A percentile compares a stretch with the other conserved stretches of the same genome.
Evolutionary conservation across 768 basidiomycete genomes (phyloP).

Genomic region (Lentinus tigrinus): DNA sequence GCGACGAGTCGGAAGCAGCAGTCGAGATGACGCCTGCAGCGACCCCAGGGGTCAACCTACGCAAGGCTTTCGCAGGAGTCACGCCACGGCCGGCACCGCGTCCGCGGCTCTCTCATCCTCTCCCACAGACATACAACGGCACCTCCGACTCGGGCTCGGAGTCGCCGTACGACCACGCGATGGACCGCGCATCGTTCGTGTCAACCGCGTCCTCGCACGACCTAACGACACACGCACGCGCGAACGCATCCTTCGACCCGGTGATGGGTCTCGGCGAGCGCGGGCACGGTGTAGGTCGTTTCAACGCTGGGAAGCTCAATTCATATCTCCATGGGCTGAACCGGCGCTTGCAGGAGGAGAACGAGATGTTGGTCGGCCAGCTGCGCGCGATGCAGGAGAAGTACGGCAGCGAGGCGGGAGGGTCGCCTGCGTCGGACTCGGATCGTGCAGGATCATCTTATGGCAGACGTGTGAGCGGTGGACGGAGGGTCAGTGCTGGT

Average conservation of each 20-base stretch:
- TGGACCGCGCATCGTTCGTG: conserved; percentile 66
- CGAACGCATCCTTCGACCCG: conserved; percentile 88
- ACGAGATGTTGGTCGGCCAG: conserved; percentile 59
- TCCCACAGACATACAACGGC: conserved; percentile 48
- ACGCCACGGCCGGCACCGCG: conserved; percentile 55
- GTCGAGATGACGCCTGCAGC: conserved; percentile 20
- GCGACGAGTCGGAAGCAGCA: conserved; percentile 10
- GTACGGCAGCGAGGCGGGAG: conserved; percentile 16
- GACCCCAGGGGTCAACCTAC: conserved; percentile 35
- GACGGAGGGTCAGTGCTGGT: conserved; percentile 50
- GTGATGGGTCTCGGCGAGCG: conserved; percentile 70
- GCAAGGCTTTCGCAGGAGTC: conserved; percentile 58
- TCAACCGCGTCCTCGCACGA: conserved; percentile 89
- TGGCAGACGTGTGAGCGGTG: conserved; percentile 36
- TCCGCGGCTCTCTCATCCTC: conserved; percentile 60
- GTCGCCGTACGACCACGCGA: conserved; percentile 45
- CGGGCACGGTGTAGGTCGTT: conserved; percentile 68
- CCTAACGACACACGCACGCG: conserved; percentile 72
- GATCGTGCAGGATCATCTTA: conserved; percentile 19
- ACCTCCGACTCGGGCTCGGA: conserved; percentile 25
- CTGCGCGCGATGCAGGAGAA: conserved; percentile 55
- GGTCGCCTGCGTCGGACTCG: not conserved
- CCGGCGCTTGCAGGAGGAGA: conserved; percentile 81
- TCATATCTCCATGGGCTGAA: conserved; percentile 85
- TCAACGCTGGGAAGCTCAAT: conserved; percentile 85